These are phyloP conservation scores for Sporothrix dimorphospora DNA, from an alignment of 2,329 filamentous ascomycete genomes.

Conservation along the genomic window DNA sequence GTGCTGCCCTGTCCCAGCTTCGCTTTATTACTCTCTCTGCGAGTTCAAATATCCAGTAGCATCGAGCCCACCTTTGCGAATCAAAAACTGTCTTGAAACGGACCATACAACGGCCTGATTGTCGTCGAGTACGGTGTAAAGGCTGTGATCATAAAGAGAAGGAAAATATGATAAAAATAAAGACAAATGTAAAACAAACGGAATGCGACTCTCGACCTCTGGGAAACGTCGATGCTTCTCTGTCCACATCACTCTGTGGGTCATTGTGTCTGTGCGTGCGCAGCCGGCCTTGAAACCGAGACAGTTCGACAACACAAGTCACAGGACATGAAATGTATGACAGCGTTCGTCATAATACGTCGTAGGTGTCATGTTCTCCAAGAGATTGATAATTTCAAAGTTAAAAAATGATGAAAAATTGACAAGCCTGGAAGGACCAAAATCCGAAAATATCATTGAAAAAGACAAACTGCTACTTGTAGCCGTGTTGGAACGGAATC, in stretches of 20 bases:
- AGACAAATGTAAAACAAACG: neutral
- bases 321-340: neutral
- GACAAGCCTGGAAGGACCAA: neutral
- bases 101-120: neutral
- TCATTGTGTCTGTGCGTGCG: neutral
- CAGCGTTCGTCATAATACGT: neutral
- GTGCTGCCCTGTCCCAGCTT: no score
- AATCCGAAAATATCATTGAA: neutral
- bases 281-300: constrained; percentile 5
- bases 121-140: neutral
- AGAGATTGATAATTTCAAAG: neutral
- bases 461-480: constrained; percentile 8
- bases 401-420: neutral
- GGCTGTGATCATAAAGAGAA: neutral
- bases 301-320: constrained; percentile 1
- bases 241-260: neutral
- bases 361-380: neutral
- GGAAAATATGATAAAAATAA: neutral
- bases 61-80: neutral
- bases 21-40: neutral
- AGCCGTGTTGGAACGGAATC: constrained; percentile 21
- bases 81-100: neutral
- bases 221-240: neutral
- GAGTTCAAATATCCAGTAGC: neutral
- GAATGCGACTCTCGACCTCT: neutral